Evolutionary conservation across 352 stramenopile genomes (phyloP), one percentile per base, ranked within the genome.

Genomic region (Hyaloperonospora arabidopsidis): DNA sequence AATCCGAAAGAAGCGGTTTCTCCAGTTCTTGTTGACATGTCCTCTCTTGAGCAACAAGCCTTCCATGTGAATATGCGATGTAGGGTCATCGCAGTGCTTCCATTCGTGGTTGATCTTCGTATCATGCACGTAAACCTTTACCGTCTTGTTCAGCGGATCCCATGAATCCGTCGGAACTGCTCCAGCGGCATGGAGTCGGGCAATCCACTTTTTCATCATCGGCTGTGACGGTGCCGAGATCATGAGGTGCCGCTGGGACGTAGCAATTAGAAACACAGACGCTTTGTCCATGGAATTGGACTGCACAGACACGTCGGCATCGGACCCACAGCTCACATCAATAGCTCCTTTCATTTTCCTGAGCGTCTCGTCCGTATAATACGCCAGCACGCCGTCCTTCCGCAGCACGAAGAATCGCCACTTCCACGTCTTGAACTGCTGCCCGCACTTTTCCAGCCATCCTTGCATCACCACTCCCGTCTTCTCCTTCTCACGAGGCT

Each of bases 401-500:
- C 79, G 76, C 40, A 94, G 65, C 45, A 93, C 84, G 50, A 94
- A 94, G 68, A 89, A 93, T 38, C 82, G 79, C 81, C 75, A 90
- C 57, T 94, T 91, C 84, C 84, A 93, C 45, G 84, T 92, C 74
- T 94, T 93, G 63, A 94, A 89, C 52, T 87, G 79, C 63, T 91
- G 80, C 1, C 84, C 81, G 52, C 84, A 93, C 57, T 94, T 94
- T 46, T 94, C 78, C 34, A 94, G 77, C 84, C 84, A 94, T 14
- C 84, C 84, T 41, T 91, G 75, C 67, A 89, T 89, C 6, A 92
- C 69, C 25, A 93, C 65, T 17, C 72, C 81, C 64, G 83, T 78
- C 47, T 80, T 76, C 23, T 79, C 52, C 47, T 84, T 72, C 52
- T 81, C n/a, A n/a, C n/a, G 60, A 8, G 72, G 50, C 11, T 47